Percentiles rank a stretch among this genome's conserved stretches.
Evolutionary conservation across 352 stramenopile species (phyloP).

Genomic region (Pythium aristosporum): DNA sequence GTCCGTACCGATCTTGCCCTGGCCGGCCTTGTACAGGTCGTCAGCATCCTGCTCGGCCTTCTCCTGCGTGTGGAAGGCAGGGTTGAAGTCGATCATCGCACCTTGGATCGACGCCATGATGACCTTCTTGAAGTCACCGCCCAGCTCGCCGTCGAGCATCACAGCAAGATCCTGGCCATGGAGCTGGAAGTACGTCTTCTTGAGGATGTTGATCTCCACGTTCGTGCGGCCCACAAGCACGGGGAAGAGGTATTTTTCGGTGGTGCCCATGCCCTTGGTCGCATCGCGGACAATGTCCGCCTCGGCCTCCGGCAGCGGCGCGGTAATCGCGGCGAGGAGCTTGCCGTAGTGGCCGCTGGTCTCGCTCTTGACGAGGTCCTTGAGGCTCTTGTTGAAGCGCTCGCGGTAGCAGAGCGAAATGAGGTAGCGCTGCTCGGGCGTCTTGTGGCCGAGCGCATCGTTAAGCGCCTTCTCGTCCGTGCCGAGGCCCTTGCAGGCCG

Average conservation of each 20-base stretch:
- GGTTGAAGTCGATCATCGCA: slow-evolving; percentile 50
- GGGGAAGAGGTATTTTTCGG: slow-evolving; percentile 70
- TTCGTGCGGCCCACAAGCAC: slow-evolving; percentile 66
- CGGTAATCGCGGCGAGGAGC: slow-evolving; percentile 54
- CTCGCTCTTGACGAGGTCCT: slow-evolving; percentile 62
- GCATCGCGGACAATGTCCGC: slow-evolving; percentile 57
- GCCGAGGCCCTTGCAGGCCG: slow-evolving; percentile 64
- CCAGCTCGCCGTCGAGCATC: slow-evolving; percentile 54
- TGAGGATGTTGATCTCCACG: slow-evolving; percentile 72
- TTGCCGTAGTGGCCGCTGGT: slow-evolving; percentile 63
- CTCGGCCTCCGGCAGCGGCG: slow-evolving; percentile 62
- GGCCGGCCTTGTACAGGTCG: slow-evolving; percentile 63
- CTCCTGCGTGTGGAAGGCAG: slow-evolving; percentile 51
- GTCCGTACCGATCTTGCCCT: slow-evolving; percentile 68
- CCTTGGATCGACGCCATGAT: slow-evolving; percentile 67
- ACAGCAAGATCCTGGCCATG: slow-evolving; percentile 60
- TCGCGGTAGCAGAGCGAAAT: slow-evolving; percentile 69
- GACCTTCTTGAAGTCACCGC: slow-evolving; percentile 74
- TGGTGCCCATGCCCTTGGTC: slow-evolving; percentile 69
- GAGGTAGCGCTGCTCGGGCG: slow-evolving; percentile 55
- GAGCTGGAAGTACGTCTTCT: slow-evolving; percentile 76
- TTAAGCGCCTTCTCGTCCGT: slow-evolving; percentile 58
- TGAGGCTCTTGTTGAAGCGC: slow-evolving; percentile 55
- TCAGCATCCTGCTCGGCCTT: slow-evolving; percentile 63
- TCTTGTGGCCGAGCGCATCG: slow-evolving; percentile 51